Evolutionary conservation across 768 basidiomycete genomes (phyloP).

Genomic region (Lentinula aciculospora): DNA sequence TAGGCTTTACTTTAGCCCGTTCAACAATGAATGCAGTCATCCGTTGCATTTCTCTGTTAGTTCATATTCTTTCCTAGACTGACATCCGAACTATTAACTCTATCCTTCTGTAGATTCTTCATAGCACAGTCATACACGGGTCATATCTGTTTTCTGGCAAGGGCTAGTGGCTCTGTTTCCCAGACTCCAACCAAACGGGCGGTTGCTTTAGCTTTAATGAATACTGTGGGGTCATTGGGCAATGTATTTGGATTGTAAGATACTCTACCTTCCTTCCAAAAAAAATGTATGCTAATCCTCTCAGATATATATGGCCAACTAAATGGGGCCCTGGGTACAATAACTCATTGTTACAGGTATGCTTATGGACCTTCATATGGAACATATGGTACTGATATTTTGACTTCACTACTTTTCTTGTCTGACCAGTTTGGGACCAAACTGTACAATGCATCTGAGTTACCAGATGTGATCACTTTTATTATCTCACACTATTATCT

Average conservation of each 20-base stretch:
- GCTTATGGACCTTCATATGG: too few species aligned
- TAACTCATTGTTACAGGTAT: too few species aligned
- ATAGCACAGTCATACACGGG: constrained; percentile 73
- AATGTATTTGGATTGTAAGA: constrained; percentile 79
- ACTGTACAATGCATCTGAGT: too few species aligned
- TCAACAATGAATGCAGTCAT: constrained; percentile 55
- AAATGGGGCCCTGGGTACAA: constrained; percentile 68
- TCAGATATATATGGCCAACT: constrained; percentile 57
- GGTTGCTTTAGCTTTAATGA: constrained; percentile 79
- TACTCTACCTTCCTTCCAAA: constrained; percentile 12
- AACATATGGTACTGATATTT: too few species aligned
- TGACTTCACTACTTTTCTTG: too few species aligned
- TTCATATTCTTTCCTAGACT: background rate
- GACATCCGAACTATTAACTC: too few species aligned
- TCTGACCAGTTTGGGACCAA: too few species aligned
- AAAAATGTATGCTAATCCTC: background rate
- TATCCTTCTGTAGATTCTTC: constrained; percentile 49
- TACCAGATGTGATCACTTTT: too few species aligned
- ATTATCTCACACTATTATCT: too few species aligned
- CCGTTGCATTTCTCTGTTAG: constrained; percentile 63
- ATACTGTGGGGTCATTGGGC: constrained; percentile 76
- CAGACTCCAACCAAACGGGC: constrained; percentile 81
- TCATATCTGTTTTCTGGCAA: constrained; percentile 59
- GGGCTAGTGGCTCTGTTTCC: constrained; percentile 44
- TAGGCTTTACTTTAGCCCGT: constrained; percentile 65